Percentiles rank a stretch among this genome's conserved stretches.
Evolutionary conservation across 1,139 yeast genomes (phyloP).

Genomic region (Scheffersomyces parashehatae): DNA sequence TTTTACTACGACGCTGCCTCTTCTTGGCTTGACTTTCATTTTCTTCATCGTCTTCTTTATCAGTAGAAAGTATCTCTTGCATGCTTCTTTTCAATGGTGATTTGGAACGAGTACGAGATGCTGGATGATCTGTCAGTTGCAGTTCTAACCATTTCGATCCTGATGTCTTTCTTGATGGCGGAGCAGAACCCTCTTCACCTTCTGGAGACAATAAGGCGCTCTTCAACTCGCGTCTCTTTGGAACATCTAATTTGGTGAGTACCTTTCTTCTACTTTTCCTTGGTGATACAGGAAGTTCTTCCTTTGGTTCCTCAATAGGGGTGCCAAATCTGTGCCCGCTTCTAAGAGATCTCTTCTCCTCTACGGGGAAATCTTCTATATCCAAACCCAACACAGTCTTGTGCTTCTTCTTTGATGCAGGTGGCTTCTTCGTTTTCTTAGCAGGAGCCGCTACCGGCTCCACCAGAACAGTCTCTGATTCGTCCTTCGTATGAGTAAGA

Average conservation of each 20-base stretch:
- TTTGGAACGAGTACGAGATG: constrained; percentile 42
- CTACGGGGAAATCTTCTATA: constrained; percentile 4
- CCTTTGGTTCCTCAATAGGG: no score
- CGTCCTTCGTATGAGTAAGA: not conserved
- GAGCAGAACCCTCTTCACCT: not conserved
- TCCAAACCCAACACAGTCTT: constrained; percentile 8
- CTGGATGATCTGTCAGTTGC: constrained; percentile 28
- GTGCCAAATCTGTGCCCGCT: constrained; percentile 9
- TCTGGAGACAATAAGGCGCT: constrained; percentile 6
- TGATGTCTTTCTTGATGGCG: constrained; percentile 6
- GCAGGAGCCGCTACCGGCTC: not conserved
- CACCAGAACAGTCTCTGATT: not conserved
- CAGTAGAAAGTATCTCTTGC: constrained; percentile 26
- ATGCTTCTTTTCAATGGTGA: constrained; percentile 42
- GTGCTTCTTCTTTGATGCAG: not conserved
- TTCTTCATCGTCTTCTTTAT: constrained; percentile 14
- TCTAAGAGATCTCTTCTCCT: constrained; percentile 10
- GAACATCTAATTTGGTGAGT: constrained; percentile 4
- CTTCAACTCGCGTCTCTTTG: constrained; percentile 9
- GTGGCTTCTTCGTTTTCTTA: not conserved
- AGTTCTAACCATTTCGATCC: constrained; percentile 9
- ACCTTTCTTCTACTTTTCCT: no score
- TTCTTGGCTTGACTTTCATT: constrained; percentile 15
- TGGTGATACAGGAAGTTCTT: no score
- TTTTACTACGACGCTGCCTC: constrained; percentile 11